A percentile compares a stretch with the other conserved stretches of the same genome.
Conservation (phyloP, 163 green algal genomes). For the Scenedesmus sp. region DNA sequence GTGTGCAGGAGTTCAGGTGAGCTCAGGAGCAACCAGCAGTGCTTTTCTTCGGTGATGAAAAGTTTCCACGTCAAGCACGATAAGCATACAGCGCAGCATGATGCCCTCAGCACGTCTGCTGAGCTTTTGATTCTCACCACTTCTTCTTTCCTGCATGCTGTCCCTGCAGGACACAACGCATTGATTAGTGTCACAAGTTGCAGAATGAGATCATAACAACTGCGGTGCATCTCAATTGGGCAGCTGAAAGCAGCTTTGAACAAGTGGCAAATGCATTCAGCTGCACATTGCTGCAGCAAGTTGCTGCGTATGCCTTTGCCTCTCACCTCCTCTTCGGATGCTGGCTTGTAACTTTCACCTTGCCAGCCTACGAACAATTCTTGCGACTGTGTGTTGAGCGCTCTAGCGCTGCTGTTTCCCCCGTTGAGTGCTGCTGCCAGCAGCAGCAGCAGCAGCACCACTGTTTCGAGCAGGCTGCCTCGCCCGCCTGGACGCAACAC, state of each 20-base stretch:
- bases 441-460: background rate
- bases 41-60: too few relatives aligned
- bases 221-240: background rate
- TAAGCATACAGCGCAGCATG: background rate
- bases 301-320: background rate
- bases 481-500: background rate
- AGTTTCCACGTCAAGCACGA: background rate
- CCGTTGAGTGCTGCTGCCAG: background rate
- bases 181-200: background rate
- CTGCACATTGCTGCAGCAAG: background rate
- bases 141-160: background rate
- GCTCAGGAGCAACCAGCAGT: too few relatives aligned
- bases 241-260: background rate
- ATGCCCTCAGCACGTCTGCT: background rate
- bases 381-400: background rate
- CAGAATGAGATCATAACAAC: background rate
- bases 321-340: background rate
- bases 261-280: background rate
- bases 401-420: background rate
- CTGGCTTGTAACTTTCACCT: constrained; percentile 46
- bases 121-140: background rate
- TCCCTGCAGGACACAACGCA: background rate
- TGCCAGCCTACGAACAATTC: constrained; percentile 47
- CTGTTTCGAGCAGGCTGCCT: background rate
- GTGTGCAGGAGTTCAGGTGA: too few relatives aligned